phyloP scores from a whole-genome alignment of 495 filamentous ascomycete genomes.

The Haplographium delicatum region DNA sequence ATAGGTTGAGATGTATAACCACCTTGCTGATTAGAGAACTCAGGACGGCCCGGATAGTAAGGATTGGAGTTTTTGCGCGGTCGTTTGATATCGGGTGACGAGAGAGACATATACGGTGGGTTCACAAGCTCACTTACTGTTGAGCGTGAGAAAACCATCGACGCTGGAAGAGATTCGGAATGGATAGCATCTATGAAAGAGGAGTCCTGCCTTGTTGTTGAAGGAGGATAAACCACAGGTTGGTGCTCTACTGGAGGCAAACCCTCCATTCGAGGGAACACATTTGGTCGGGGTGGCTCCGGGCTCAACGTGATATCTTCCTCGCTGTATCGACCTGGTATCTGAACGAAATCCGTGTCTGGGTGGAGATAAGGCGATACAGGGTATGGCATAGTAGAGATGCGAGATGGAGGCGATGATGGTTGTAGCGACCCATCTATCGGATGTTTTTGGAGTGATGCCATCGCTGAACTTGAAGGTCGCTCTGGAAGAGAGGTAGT shows the following conservation, averaged over 20 bases:
- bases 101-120: constrained; percentile 18
- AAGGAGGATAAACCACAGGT: too few species aligned
- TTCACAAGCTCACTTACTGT: neutral
- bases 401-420: neutral
- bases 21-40: constrained; percentile 13
- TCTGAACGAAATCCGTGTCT: constrained; percentile 7
- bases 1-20: constrained; percentile 56
- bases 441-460: constrained; percentile 19
- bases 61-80: constrained; percentile 21
- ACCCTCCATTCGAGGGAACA: constrained; percentile 18
- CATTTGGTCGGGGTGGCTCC: neutral
- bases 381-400: constrained; percentile 14
- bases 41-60: constrained; percentile 21
- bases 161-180: constrained; percentile 2
- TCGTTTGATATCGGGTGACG: constrained; percentile 24
- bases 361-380: constrained; percentile 11
- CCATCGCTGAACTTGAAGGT: constrained; percentile 15
- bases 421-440: neutral
- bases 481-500: neutral
- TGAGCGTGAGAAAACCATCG: constrained; percentile 1
- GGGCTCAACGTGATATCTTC: neutral
- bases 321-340: constrained; percentile 11
- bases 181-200: neutral
- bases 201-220: neutral
- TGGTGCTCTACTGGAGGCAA: constrained; percentile 12